Conservation (phyloP, 1,139 yeast genomes). For the Diutina catenulata region DNA sequence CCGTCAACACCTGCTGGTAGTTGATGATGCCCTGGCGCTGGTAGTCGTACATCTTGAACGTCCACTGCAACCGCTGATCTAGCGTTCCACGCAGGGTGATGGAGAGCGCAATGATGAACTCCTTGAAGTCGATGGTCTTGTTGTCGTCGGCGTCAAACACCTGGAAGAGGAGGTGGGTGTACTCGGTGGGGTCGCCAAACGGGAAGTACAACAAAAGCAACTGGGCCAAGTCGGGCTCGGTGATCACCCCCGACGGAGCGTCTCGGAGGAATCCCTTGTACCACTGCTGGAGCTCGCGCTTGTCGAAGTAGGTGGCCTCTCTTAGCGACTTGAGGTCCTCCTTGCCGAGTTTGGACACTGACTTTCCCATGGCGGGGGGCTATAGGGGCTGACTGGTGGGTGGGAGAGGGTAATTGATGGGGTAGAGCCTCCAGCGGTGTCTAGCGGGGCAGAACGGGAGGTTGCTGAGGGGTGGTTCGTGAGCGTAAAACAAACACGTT, state of each 20-base stretch:
- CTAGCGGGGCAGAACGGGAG: too few relatives aligned
- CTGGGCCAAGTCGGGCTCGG: conserved; percentile 79
- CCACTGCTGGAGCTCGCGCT: conserved; percentile 95
- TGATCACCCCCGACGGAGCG: conserved; percentile 83
- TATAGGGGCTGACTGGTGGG: too few relatives aligned
- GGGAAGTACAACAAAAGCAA: conserved; percentile 96
- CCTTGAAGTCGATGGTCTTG: conserved; percentile 83
- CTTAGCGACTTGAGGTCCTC: conserved; percentile 81
- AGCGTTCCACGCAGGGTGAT: conserved; percentile 80
- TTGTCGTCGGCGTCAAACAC: conserved; percentile 79
- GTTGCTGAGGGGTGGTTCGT: too few relatives aligned
- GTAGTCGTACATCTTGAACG: conserved; percentile 78
- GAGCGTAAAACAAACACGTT: too few relatives aligned
- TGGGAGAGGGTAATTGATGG: too few relatives aligned
- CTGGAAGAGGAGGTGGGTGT: conserved; percentile 77
- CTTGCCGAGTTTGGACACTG: conserved; percentile 83
- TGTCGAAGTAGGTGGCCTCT: conserved; percentile 83
- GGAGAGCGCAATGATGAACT: conserved; percentile 80
- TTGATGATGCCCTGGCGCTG: conserved; percentile 65
- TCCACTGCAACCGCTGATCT: conserved; percentile 81
- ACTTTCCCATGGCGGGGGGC: conserved; percentile 66
- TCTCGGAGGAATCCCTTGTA: conserved; percentile 91
- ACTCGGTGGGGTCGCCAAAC: conserved; percentile 92
- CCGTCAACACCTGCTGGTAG: conserved; percentile 67
- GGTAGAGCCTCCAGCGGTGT: too few relatives aligned